Evolutionary conservation across 2,329 filamentous ascomycete genomes (phyloP), one percentile per base, ranked within the genome.

Genomic region (Pezicula radicicola): DNA sequence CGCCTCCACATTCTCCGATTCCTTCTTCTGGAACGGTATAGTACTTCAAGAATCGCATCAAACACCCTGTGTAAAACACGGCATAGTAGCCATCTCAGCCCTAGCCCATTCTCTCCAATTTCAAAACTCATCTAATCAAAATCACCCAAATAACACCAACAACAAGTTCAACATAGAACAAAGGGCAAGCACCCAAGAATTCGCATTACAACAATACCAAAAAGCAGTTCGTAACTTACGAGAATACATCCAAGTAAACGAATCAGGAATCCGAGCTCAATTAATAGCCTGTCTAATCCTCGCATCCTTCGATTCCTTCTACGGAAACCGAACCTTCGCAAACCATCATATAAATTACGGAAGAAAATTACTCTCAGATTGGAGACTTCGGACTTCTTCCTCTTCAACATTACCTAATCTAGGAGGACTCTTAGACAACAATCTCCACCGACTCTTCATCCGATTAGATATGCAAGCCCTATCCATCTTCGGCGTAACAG

Each of bases 371-470:
- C 18, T 61, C 3, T 12, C 46, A 4, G 18, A 40, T 16, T 46
- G 30, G 15, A 18, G 28, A 33, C 40, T 52, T 25, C 43, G 46
- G 10, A 25, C 50, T 4, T 45, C 46, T 9, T 35, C 47, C 25
- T 25, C 25, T 25, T 25, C 18, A 36, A 39, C 72, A 33, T 81
- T 8, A 60, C 25, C 25, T 6, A 7, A 25, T 25, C 25, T 25
- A 25, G 25, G 25, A 5, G 25, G 25, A 65, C 68, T 6, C 19
- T 37, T 48, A 9, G 79, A 83, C 55, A 75, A 80, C 47, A 80
- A 83, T 57, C 71, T 85, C n/a, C 71, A 79, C 8, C 75, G 77
- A 46, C 81, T 84, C 71, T 84, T 85, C 58, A 82, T 78, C 2
- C 75, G 80, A 4, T 69, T 85, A 1, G 81, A 81, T 6, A 80